A percentile compares a stretch with the other conserved stretches of the same genome.
Evolutionary conservation across 306 rosid genomes (phyloP).

Genomic region (Echinosophora koreensis): DNA sequence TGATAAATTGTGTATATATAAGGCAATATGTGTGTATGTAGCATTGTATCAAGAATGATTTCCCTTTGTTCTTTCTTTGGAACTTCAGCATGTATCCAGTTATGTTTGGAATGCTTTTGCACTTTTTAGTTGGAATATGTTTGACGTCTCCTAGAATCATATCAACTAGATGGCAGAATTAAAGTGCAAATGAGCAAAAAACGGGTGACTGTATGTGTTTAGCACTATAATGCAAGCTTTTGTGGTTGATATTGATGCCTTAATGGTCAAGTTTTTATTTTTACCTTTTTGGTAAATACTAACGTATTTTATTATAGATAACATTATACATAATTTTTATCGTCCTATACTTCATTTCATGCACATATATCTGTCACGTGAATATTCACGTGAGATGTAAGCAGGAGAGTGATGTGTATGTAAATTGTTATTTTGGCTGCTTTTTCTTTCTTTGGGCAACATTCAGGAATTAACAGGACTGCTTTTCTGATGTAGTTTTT

Average conservation of each 20-base stretch:
- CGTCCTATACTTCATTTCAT: no score
- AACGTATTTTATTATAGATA: not conserved
- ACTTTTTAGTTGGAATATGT: not conserved
- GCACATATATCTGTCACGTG: not conserved
- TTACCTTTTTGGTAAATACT: not conserved
- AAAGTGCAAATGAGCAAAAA: no score
- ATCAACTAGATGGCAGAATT: not conserved
- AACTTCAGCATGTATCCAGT: not conserved
- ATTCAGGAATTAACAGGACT: conserved; percentile 25
- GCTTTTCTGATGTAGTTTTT: conserved; percentile 32
- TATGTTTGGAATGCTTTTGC: conserved; percentile 30
- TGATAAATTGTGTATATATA: no score
- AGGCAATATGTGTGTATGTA: not conserved
- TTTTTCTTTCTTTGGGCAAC: conserved; percentile 30
- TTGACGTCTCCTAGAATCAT: not conserved
- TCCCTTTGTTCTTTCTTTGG: not conserved
- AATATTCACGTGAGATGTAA: no score
- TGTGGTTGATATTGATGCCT: conserved; percentile 1
- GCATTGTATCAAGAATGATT: not conserved
- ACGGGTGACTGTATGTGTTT: not conserved
- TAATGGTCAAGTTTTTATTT: conserved; percentile 22
- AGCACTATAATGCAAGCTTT: not conserved
- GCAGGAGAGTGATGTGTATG: not conserved
- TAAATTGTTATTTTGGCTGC: not conserved
- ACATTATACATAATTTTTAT: no score